Conservation (phyloP, 2,329 filamentous ascomycete genomes). For the Talaromyces sp. region DNA sequence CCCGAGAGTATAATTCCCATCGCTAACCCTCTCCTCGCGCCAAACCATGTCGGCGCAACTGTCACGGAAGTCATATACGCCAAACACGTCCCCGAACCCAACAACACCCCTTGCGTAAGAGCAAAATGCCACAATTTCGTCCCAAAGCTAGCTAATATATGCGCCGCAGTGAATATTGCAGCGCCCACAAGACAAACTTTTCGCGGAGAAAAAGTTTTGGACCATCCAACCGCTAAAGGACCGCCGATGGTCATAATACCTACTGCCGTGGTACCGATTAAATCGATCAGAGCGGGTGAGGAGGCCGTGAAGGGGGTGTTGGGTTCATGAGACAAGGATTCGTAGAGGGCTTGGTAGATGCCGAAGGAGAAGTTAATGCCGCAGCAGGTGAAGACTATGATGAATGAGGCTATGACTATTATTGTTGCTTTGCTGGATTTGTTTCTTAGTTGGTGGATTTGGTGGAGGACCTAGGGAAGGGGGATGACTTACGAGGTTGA, state of each 20-base stretch:
- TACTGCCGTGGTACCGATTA: conserved; percentile 40
- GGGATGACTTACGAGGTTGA: background rate
- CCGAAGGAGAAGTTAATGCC: conserved; percentile 43
- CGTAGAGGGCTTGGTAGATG: conserved; percentile 43
- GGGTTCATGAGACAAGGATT: conserved; percentile 31
- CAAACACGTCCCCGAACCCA: conserved; percentile 40
- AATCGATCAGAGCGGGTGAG: conserved; percentile 38
- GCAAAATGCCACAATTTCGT: conserved; percentile 35
- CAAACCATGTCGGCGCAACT: conserved; percentile 41
- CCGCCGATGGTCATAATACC: conserved; percentile 39
- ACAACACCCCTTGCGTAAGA: conserved; percentile 37
- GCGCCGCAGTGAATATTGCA: conserved; percentile 29
- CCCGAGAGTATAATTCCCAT: conserved; percentile 43
- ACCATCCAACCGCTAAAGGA: conserved; percentile 36
- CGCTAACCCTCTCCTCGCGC: conserved; percentile 34
- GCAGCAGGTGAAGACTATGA: conserved; percentile 36
- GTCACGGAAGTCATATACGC: conserved; percentile 40
- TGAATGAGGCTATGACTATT: conserved; percentile 23
- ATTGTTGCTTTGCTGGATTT: background rate
- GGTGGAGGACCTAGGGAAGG: background rate
- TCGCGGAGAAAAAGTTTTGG: conserved; percentile 35
- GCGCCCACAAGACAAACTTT: conserved; percentile 32
- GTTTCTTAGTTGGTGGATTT: background rate
- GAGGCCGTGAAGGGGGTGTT: conserved; percentile 37
- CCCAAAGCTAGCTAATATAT: conserved; percentile 36